phyloP scores from a whole-genome alignment of 768 basidiomycete species.

The Mrakia frigida region DNA sequence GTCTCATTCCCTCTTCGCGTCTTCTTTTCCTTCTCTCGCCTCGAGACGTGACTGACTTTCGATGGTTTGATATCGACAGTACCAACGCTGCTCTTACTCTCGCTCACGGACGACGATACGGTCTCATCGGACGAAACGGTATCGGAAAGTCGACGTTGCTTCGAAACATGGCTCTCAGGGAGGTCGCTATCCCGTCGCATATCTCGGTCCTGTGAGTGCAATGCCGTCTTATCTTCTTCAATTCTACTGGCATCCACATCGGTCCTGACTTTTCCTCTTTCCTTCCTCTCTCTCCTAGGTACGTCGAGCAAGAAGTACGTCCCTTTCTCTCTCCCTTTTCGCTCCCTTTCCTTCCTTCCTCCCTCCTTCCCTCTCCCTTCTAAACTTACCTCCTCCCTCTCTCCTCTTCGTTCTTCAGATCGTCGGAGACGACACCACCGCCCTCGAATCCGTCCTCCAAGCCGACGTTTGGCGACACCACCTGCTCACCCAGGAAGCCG shows the following conservation, averaged over 20 bases:
- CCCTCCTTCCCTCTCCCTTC: no score
- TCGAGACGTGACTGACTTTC: constrained; percentile 24
- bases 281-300: constrained; percentile 42
- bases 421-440: constrained; percentile 84
- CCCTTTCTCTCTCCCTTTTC: no score
- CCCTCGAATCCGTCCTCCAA: constrained; percentile 91
- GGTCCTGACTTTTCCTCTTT: neutral
- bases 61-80: constrained; percentile 46
- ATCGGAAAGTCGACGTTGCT: constrained; percentile 96
- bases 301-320: constrained; percentile 92
- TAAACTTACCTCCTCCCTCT: neutral
- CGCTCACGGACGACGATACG: constrained; percentile 83
- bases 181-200: constrained; percentile 86
- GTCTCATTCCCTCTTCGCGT: constrained; percentile 19
- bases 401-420: constrained; percentile 51
- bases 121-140: constrained; percentile 86
- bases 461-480: constrained; percentile 99
- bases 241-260: neutral
- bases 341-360: neutral
- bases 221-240: neutral
- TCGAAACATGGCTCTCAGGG: constrained; percentile 88
- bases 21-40: constrained; percentile 37
- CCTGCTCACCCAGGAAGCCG: constrained; percentile 73
- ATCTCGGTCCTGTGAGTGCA: constrained; percentile 72
- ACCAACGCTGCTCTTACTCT: constrained; percentile 81